Base-by-base conservation (phyloP, 495 filamentous ascomycete genomes). In the Xylaria castorea region DNA sequence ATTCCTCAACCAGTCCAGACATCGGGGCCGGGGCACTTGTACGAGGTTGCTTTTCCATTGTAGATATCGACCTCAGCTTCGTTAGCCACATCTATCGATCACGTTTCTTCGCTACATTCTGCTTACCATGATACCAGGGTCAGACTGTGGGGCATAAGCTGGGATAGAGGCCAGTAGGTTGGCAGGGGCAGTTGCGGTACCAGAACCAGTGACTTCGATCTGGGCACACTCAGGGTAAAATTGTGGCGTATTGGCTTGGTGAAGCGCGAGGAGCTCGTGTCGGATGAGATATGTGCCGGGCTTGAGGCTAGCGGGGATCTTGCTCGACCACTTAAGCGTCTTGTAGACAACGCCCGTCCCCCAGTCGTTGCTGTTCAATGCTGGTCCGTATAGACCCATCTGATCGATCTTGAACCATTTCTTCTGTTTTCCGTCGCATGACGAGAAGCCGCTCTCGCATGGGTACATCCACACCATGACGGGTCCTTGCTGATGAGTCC, bases 321-420 rank as follows among this genome's bases (percentile, higher is more conserved):
- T 86, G 81, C 81, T 82, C 55, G 85, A 86, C 84, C 85, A 90
- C 74, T 82, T 79, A 27, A 87, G 78, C 30, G 84, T 85, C 74
- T 83, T 81, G 67, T 79, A 77, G 25, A 89, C 76, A 12, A 84
- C 70, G 18, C 77, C 83, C 18, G 85, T 87, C 65, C 84, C 87
- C 87, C 87, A 89, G 80, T 81, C 78, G 55, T 80, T 83, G 53
- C 85, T 84, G 65, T 82, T 83, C 38, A 89, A 74, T 27, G 65
- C 55, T 58, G 74, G 64, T 48, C 83, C 83, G 25, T 75, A 79
- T 75, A 88, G 83, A 46, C 87, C 87, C 72, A 81, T 80, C 77
- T 89, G 83, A 75, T 90, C 88, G 70, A 89, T 89, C 83, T 90
- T 90, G 81, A 89, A 90, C 88, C 88, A 90, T 62, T 80, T 79